Evolutionary conservation across 768 basidiomycete genomes (phyloP), one percentile per base, ranked within the genome.

Genomic region (Mycena crocata): DNA sequence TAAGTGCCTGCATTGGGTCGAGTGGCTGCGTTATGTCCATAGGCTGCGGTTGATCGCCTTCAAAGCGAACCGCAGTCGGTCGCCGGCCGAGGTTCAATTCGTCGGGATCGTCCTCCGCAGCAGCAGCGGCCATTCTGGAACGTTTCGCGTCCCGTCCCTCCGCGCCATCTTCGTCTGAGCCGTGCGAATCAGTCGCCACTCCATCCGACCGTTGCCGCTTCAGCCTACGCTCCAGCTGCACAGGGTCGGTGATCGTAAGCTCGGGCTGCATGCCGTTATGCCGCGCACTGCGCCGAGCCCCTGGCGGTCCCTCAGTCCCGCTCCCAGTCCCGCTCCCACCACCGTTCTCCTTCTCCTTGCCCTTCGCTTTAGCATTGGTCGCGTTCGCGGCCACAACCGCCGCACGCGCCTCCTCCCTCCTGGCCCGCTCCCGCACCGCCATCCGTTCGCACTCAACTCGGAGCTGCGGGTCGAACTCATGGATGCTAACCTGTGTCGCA

Each of bases 391-490:
- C 86, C 85, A 88, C 90, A 50, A 87, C 82, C 69, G 86, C 85
- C 75, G 89, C 91, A 71, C 76, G 73, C 45, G 74, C 74, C 66
- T 88, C 90, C 12, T 87, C 86, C 64, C 88, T 77, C 71, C 93
- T 83, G 79, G 89, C 87, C 64, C 89, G 80, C 75, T 96, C 93
- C 56, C 90, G 83, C 40, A 78, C 84, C 17, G 94, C 92, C 93
- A 96, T 96, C 68, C 93, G 85, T 75, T 93, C 90, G 76, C 96
- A 98, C 76, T 98, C 97, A 31, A 89, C 63, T 55, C 83, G 82
- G 76, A 98, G 92, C 57, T 87, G 84, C 0, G 86, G 84, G 73
- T 97, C 96, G 71, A 96, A 94, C 73, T 93, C 93, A 71, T 93
- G 88, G 60, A 95, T 87, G 81, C 93, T 91, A 69, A 96, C 91